Evolutionary conservation across 1,139 yeast species (phyloP), one percentile per base, ranked within the genome.

Genomic region (Zygoascus hellenicus): DNA sequence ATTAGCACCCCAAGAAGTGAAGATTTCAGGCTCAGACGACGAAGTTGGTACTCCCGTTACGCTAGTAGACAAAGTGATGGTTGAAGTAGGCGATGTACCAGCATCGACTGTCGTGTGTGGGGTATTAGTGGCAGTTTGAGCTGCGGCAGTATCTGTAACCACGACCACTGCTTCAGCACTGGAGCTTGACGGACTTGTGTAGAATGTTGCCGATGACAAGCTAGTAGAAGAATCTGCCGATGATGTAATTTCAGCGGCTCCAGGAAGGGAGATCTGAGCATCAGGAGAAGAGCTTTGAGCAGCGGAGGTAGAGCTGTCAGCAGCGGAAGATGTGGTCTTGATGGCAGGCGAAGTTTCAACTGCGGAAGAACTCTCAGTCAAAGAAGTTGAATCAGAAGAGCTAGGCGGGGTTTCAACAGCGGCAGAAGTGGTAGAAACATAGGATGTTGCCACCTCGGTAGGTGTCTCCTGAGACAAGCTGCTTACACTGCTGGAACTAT

Each of bases 381-480:
- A 4, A 9, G 31, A n/a, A 34, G 33, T 34, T 3, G 40, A 17
- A 33, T 22, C 10, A 5, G 2, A 6, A 19, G 14, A 30, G 43
- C 26, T n/a, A 39, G 15, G n/a, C 13, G 35, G 26, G 10, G 43
- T 9, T 10, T 17, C 29, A n/a, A 33, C 26, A 22, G 26, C 26
- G 11, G 46, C 29, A 37, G 36, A 6, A 28, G 30, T 29, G n/a
- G 45, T 11, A 35, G 42, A 9, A 19, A 47, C 15, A 31, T 51
- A 17, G 14, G 29, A 14, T 13, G 49, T 15, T 13, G 46, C 30
- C 6, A 43, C 4, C 26, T 5, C 26, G 7, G 26, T 22, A 4
- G 26, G 26, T 7, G 7, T 22, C 26, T 13, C 17, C 9, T 7
- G 36, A 14, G 6, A 33, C 17, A 14, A 5, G 35, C 30, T 30